These are phyloP conservation scores for Zygosaccharomyces sapae DNA, from an alignment of 1,139 yeast genomes.

Conservation along the genomic window DNA sequence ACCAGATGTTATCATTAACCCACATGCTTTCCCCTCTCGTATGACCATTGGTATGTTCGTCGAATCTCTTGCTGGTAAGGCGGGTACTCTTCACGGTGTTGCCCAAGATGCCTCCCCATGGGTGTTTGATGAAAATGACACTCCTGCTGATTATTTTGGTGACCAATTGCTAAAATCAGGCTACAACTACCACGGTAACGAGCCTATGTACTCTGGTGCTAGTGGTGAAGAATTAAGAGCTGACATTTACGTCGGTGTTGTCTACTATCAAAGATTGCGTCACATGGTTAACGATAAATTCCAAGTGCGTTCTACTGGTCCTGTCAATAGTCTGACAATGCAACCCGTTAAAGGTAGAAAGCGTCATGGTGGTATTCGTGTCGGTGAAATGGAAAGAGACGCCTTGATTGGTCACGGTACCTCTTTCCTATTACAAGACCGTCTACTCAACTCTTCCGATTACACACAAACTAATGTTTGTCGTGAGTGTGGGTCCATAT, in stretches of 20 bases:
- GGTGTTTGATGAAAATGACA: slow-evolving; percentile 84
- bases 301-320: slow-evolving; percentile 99
- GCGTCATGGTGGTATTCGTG: slow-evolving; percentile 99
- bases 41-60: slow-evolving; percentile 99
- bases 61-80: slow-evolving; percentile 94
- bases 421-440: slow-evolving; percentile 91
- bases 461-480: slow-evolving; percentile 89
- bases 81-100: slow-evolving; percentile 96
- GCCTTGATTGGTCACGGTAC: slow-evolving; percentile 98
- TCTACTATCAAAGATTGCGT: slow-evolving; percentile 95
- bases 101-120: slow-evolving; percentile 98
- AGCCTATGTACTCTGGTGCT: slow-evolving; percentile 98
- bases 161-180: slow-evolving; percentile 86
- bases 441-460: slow-evolving; percentile 92
- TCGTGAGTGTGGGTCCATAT: slow-evolving; percentile 90
- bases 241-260: slow-evolving; percentile 94
- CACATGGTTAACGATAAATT: slow-evolving; percentile 99
- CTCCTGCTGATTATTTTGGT: slow-evolving; percentile 97
- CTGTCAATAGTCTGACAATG: slow-evolving; percentile 94
- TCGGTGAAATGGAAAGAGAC: slow-evolving; percentile 99
- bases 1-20: slow-evolving; percentile 95
- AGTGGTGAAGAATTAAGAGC: slow-evolving; percentile 97
- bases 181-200: slow-evolving; percentile 96
- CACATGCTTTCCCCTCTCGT: slow-evolving; percentile 99
- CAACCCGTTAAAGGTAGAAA: slow-evolving; percentile 99